Evolutionary conservation across 768 basidiomycete genomes (phyloP).

Genomic region (Neoboletus brunneissimus): DNA sequence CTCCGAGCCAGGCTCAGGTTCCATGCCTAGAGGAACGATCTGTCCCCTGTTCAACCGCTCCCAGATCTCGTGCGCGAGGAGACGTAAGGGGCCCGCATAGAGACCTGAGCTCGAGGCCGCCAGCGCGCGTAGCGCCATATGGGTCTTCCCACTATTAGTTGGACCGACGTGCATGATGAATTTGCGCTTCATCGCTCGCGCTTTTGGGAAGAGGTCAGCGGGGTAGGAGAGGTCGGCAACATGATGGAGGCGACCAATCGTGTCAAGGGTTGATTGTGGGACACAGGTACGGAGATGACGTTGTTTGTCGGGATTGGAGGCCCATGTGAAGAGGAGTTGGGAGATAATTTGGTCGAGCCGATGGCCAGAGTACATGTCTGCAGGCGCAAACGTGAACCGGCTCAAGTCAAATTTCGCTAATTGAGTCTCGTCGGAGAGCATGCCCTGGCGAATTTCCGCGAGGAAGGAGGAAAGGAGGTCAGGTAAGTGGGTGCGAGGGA

Average conservation of each 20-base stretch:
- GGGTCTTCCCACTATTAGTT: constrained; percentile 96
- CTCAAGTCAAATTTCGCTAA: constrained; percentile 37
- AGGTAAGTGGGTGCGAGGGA: constrained; percentile 38
- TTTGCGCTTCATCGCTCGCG: constrained; percentile 65
- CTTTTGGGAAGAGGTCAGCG: constrained; percentile 45
- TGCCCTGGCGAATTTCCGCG: constrained; percentile 36
- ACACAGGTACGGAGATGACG: constrained; percentile 27
- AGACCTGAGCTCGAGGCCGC: constrained; percentile 70
- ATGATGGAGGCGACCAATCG: constrained; percentile 37
- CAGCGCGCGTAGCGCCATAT: constrained; percentile 86
- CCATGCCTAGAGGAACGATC: constrained; percentile 71
- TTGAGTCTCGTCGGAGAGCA: constrained; percentile 14
- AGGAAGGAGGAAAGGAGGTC: constrained; percentile 45
- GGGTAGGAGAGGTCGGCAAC: constrained; percentile 45
- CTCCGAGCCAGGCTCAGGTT: constrained; percentile 39
- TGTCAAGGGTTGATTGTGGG: constrained; percentile 33
- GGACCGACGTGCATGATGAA: constrained; percentile 96
- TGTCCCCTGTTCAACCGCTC: constrained; percentile 86
- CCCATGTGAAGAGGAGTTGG: constrained; percentile 58
- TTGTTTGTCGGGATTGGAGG: constrained; percentile 33
- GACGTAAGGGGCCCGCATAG: constrained; percentile 88
- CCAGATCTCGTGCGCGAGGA: constrained; percentile 95
- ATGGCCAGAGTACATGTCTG: constrained; percentile 24
- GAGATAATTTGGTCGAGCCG: constrained; percentile 50
- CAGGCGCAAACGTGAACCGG: constrained; percentile 41